phyloP scores from a whole-genome alignment of 371 early-diverging fungal genomes.

The Mucor irregularis region DNA sequence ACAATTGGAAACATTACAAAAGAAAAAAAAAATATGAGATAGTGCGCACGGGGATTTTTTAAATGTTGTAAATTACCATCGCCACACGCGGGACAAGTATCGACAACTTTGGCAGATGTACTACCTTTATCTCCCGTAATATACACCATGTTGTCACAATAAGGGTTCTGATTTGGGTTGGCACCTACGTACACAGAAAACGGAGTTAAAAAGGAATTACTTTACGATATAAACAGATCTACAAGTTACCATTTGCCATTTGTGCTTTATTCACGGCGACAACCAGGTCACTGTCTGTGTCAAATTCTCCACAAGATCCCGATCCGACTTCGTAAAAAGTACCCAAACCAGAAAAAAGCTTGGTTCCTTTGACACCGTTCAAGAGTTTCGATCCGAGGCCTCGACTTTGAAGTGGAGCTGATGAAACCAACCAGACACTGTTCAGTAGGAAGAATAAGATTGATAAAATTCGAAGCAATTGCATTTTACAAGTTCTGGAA shows the following conservation, averaged over 20 bases:
- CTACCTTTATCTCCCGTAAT: slow-evolving; percentile 31
- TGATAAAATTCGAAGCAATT: background rate
- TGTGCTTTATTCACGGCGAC: slow-evolving; percentile 39
- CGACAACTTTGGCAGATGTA: slow-evolving; percentile 32
- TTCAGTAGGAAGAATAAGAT: background rate
- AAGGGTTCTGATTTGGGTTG: slow-evolving; percentile 39
- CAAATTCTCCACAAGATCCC: slow-evolving; percentile 41
- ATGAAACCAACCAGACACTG: background rate
- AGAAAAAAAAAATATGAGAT: background rate
- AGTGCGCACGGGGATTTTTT: background rate
- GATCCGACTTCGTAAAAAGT: slow-evolving; percentile 38
- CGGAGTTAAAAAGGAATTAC: background rate
- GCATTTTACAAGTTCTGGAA: background rate
- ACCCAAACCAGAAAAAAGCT: slow-evolving; percentile 24
- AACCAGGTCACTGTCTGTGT: slow-evolving; percentile 30
- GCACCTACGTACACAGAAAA: slow-evolving; percentile 20
- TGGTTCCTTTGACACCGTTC: background rate
- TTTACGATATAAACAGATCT: background rate
- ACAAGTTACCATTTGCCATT: slow-evolving; percentile 39
- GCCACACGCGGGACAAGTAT: slow-evolving; percentile 40
- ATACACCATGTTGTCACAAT: slow-evolving; percentile 30
- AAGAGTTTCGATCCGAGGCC: background rate
- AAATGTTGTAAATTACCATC: slow-evolving; percentile 27
- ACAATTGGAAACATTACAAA: too few relatives aligned
- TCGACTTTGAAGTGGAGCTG: background rate